Percentiles rank a stretch among this genome's conserved stretches.
These are phyloP conservation scores for Sphaerulina musiva DNA, from an alignment of 2,329 filamentous ascomycete genomes.

Conservation along the genomic window DNA sequence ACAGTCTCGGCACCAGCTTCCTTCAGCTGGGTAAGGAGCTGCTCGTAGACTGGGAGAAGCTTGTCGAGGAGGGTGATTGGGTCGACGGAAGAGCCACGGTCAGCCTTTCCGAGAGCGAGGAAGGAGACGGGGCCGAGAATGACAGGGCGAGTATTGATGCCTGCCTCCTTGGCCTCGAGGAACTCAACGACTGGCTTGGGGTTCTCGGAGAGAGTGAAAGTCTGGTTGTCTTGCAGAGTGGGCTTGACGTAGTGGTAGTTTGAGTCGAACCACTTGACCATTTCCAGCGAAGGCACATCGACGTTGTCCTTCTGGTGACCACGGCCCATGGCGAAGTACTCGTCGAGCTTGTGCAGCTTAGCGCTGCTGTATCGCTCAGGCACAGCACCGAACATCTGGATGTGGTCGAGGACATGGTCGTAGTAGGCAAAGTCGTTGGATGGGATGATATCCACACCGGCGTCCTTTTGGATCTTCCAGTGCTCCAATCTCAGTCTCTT, in stretches of 20 bases:
- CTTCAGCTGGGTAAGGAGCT: conserved; percentile 91
- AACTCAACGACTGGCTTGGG: conserved; percentile 95
- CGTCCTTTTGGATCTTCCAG: conserved; percentile 99
- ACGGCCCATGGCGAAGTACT: conserved; percentile 99
- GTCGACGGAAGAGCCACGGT: conserved; percentile 86
- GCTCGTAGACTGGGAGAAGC: conserved; percentile 87
- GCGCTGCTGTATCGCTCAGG: conserved; percentile 91
- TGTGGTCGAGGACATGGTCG: conserved; percentile 95
- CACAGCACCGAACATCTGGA: conserved; percentile 90
- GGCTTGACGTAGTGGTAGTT: conserved; percentile 99
- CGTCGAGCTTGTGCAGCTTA: conserved; percentile 79
- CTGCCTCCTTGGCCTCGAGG: conserved; percentile 95
- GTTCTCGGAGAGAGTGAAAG: conserved; percentile 77
- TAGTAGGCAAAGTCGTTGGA: conserved; percentile 99
- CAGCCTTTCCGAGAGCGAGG: conserved; percentile 95
- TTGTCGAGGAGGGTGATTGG: conserved; percentile 91
- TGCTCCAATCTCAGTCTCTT: conserved; percentile 94
- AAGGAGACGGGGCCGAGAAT: conserved; percentile 94
- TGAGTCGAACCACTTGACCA: conserved; percentile 99
- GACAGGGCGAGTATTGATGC: conserved; percentile 86
- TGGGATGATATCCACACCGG: conserved; percentile 93
- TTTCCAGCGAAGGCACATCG: conserved; percentile 82
- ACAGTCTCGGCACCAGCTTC: conserved; percentile 90
- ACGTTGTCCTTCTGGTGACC: conserved; percentile 92
- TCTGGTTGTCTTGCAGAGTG: conserved; percentile 92